Evolutionary conservation across 345 rosid species (phyloP).

Genomic region (Eucalyptus tenuipes): DNA sequence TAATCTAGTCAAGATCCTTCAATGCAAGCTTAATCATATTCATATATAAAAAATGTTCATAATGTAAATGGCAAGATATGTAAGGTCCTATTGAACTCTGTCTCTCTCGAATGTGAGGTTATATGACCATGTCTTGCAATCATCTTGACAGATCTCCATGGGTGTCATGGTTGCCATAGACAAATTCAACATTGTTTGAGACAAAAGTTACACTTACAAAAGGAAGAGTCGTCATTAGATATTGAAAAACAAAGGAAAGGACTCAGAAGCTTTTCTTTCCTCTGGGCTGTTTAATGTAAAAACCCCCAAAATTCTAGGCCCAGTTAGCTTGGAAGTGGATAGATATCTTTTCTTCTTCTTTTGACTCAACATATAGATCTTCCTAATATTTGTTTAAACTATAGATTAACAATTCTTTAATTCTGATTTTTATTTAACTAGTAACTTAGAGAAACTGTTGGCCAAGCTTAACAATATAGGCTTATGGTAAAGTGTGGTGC

Average conservation of each 20-base stretch:
- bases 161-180: background rate
- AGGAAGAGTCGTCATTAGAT: background rate
- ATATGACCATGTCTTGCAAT: background rate
- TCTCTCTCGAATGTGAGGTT: background rate
- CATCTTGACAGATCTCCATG: background rate
- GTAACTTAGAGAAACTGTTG: background rate
- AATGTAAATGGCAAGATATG: background rate
- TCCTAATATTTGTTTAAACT: background rate
- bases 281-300: background rate
- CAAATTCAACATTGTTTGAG: background rate
- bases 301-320: background rate
- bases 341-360: background rate
- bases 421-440: background rate
- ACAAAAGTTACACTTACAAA: background rate
- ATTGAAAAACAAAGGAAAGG: background rate
- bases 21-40: background rate
- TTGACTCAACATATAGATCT: background rate
- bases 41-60: conserved; percentile 1
- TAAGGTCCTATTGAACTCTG: background rate
- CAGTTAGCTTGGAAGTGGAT: background rate
- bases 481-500: background rate
- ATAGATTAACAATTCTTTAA: background rate
- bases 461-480: background rate
- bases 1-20: background rate
- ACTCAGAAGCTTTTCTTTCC: background rate